These are phyloP conservation scores for Alternaria sp. DNA, from an alignment of 2,329 filamentous ascomycete species.

Conservation along the genomic window DNA sequence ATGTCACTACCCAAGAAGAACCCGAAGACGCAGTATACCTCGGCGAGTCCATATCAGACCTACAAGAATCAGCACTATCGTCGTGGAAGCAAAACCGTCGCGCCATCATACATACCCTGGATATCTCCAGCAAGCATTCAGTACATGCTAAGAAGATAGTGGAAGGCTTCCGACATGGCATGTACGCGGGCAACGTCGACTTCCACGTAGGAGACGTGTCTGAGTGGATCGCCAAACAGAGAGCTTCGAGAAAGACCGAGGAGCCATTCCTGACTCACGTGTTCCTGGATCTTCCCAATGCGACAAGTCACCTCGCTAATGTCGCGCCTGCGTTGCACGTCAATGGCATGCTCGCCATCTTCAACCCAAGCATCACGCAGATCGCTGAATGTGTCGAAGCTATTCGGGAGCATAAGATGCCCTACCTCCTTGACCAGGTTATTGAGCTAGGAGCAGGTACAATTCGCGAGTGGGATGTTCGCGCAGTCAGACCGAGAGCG, in stretches of 20 bases:
- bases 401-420: conserved; percentile 61
- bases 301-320: conserved; percentile 59
- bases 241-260: conserved; percentile 26
- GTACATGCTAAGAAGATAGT: conserved; percentile 69
- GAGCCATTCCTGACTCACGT: conserved; percentile 73
- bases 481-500: conserved; percentile 54
- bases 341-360: conserved; percentile 71
- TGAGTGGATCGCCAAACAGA: conserved; percentile 65
- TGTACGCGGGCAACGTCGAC: conserved; percentile 73
- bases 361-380: conserved; percentile 80
- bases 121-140: conserved; percentile 68
- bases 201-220: conserved; percentile 74
- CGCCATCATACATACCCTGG: conserved; percentile 77
- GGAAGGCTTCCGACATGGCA: conserved; percentile 69
- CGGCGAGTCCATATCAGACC: conserved; percentile 41
- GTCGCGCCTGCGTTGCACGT: conserved; percentile 66
- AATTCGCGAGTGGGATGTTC: conserved; percentile 69
- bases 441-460: conserved; percentile 64
- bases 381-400: conserved; percentile 68
- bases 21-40: conserved; percentile 39
- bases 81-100: conserved; percentile 57
- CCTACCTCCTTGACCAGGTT: conserved; percentile 64
- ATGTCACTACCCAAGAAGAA: conserved; percentile 21
- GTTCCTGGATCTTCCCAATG: conserved; percentile 74
- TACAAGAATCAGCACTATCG: conserved; percentile 35